Evolutionary conservation across 192 early-diverging fungal genomes (phyloP), one percentile per base, ranked within the genome.

Genomic region (Coemansia sp.): DNA sequence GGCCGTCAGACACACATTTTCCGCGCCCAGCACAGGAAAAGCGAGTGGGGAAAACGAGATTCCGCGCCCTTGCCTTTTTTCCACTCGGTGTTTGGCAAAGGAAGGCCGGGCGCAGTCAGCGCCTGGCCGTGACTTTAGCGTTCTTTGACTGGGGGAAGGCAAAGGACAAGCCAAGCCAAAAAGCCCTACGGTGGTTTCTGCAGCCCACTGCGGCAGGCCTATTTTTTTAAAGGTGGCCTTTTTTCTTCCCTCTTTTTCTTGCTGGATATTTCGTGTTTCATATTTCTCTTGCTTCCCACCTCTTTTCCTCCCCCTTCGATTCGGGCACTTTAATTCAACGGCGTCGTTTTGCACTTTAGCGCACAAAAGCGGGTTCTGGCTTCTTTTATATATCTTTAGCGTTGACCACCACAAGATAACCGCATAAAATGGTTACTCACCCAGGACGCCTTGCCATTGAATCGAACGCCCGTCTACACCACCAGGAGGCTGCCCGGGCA

Each of bases 401-500:
- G 43, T 44, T 52, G 50, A 52, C 50, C 28, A 18, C 18, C 24
- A 27, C 46, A 56, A 51, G 49, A 66, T 66, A 66, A 43, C 43
- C 21, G 29, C 29, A 24, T 58, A 66, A 58, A 28, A 79, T 79
- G 76, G 76, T 66, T 21, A 65, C 48, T 35, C 52, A 58, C 51
- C 55, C 62, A 4, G 53, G 49, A 38, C 53, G 51, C 23, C 61
- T 48, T 69, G 25, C 42, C 58, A 79, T 72, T 72, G 76, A 79
- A 63, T 49, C 76, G 50, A 72, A 50, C 76, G 60, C 76, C 76
- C 76, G 76, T 66, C 76, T 79, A 72, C 76, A 79, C 69, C 69
- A 55, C 46, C 69, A 69, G 62, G 76, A 45, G 33, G 76, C 70
- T 31, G 56, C 50, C 7, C 18, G 23, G 44, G n/a, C 63, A 4